phyloP scores from a whole-genome alignment of 345 rosid genomes.

The Hibiscus trionum region DNA sequence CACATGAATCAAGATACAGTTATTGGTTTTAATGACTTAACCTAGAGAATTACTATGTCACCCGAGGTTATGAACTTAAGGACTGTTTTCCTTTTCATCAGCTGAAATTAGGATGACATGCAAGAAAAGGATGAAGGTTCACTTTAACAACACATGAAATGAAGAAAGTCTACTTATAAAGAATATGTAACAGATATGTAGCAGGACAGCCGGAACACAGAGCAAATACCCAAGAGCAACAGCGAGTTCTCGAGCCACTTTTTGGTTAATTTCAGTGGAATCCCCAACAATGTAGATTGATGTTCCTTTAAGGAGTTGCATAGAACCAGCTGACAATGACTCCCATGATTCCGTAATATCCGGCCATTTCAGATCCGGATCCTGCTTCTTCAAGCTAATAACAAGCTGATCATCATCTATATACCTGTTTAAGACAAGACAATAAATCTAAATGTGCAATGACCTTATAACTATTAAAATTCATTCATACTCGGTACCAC shows the following conservation, averaged over 20 bases:
- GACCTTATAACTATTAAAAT: neutral
- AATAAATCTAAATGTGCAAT: neutral
- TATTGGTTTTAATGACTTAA: neutral
- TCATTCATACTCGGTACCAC: slow-evolving; percentile 2
- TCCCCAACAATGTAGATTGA: slow-evolving; percentile 77
- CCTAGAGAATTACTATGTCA: neutral
- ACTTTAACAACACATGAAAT: neutral
- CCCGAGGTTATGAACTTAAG: neutral
- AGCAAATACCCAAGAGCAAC: slow-evolving; percentile 66
- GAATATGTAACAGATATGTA: neutral
- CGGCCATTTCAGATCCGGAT: slow-evolving; percentile 82
- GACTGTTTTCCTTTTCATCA: neutral
- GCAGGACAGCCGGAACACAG: neutral
- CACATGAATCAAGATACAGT: slow-evolving; percentile 7
- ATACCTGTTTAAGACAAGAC: slow-evolving; percentile 43
- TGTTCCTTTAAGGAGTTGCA: slow-evolving; percentile 76
- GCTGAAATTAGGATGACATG: neutral
- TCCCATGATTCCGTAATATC: slow-evolving; percentile 88
- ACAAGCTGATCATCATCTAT: slow-evolving; percentile 78
- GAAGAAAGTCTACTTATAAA: neutral
- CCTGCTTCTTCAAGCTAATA: slow-evolving; percentile 78
- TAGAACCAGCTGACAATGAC: slow-evolving; percentile 60
- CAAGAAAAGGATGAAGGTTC: neutral
- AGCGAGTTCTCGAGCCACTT: slow-evolving; percentile 67
- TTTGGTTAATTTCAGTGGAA: slow-evolving; percentile 69